Base-by-base conservation (phyloP, 306 rosid genomes). In the Prunus padus region DNA sequence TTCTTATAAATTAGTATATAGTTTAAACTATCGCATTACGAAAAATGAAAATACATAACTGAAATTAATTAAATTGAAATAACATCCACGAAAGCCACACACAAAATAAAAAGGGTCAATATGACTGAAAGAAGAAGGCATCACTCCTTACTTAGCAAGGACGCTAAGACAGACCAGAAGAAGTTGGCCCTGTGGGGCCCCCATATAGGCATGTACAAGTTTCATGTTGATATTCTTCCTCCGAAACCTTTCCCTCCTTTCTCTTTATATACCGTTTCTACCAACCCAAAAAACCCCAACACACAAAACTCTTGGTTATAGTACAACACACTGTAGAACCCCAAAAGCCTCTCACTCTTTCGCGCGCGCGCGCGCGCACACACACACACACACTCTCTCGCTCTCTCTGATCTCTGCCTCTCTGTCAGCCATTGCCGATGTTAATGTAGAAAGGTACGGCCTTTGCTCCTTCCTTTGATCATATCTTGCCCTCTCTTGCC, bases 221-320 rank as follows among this genome's bases (percentile, higher is more conserved):
- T 71, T 71, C 75, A 11, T 51, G n/a, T 49, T 51, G 10, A 16
- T 68, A 16, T 47, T 47, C 37, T 52, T 3, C 50, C 10, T 5
- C 59, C 23, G 10, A 69, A 69, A 28, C n/a, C 49, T 69, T 37
- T 54, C 76, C 42, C 75, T 37, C 76, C 67, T 56, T 56, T 57
- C 76, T 10, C 76, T 22, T 15, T 54, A 33, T 54, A 31, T n/a
- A 13, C 9, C 23, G 14, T 64, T 33, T 31, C 40, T 14, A 1
- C 16, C 33, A 25, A 25, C 33, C 64, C 28, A 9, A 2, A 19
- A 67, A 12, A 2, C 70, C 50, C 26, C 50, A 14, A 33, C 33
- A n/a, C 65, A 33, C 33, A 49, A 49, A 28, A 23, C 37, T 26
- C 12, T 9, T 26, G 44, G 20, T 47, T 26, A 5, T 26, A 47